Evolutionary conservation across 106 monocot genomes (phyloP), one percentile per base, ranked within the genome.

Genomic region (Platanthera zijinensis): DNA sequence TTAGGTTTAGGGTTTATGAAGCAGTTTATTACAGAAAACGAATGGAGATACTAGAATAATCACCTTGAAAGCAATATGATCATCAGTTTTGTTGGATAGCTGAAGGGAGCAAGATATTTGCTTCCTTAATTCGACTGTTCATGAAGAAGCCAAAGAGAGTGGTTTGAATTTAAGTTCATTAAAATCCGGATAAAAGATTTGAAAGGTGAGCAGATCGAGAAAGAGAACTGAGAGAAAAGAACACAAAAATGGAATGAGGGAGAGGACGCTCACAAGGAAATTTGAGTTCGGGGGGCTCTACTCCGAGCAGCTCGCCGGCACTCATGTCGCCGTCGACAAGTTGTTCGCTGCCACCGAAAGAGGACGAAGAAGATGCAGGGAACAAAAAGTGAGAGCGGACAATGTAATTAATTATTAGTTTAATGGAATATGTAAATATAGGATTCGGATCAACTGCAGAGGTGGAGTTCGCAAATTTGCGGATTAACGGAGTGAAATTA

Each of bases 51-150:
- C 52, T 25, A 39, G 15, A 30, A 18, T 4, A 47, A 52, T 53
- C 62, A 95, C 95, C 95, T 95, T 95, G 48, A 92, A 95, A 15
- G 92, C 95, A 28, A 95, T 79, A 68, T 83, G 74, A 13, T 90
- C 83, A 77, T 95, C 92, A 8, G 88, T 88, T 78, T 88, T 90
- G 83, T 95, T 95, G 11, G 85, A 79, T 5, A 95, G 51, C 83
- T 90, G 90, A 48, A 95, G 84, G 28, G 90, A 90, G 75, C 92
- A 92, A n/a, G 95, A 90, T 79, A 92, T 90, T 92, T 88, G 92
- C 88, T 95, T 95, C 90, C 83, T 88, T 22, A 92, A 73, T 80
- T 95, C 95, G 77, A 95, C 95, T 95, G 50, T 72, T 75, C 80
- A 67, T 50, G 46, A 81, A 63, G 39, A 39, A 7, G 76, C 56